Conservation (phyloP, 129 eudicot species). For the Mikania micrantha region DNA sequence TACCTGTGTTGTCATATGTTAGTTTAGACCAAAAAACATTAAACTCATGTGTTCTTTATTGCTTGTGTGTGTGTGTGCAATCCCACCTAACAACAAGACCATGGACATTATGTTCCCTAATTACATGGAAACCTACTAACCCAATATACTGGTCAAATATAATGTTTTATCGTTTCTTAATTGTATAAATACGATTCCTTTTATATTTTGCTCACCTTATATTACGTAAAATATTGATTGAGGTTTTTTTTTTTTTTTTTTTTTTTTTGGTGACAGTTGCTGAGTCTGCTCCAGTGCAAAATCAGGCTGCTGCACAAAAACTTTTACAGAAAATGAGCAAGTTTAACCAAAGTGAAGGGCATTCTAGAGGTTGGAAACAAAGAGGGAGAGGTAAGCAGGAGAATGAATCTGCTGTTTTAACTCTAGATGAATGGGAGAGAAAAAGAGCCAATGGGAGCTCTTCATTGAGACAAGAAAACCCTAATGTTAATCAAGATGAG, state of each 20-base stretch:
- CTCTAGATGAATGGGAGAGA: conserved; percentile 89
- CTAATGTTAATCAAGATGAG: conserved; percentile 55
- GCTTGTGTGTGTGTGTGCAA: no score
- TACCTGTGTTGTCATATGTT: no score
- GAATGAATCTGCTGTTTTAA: conserved; percentile 51
- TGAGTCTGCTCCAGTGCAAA: conserved; percentile 67
- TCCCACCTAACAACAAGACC: no score
- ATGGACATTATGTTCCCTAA: no score
- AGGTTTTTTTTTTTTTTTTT: conserved; percentile 1
- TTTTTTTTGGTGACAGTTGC: conserved; percentile 37
- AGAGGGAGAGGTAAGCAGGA: conserved; percentile 49
- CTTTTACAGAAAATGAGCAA: conserved; percentile 72
- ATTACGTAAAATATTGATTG: background rate
- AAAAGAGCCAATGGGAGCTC: conserved; percentile 46
- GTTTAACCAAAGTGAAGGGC: conserved; percentile 34
- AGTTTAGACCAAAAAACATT: no score
- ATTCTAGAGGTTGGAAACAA: conserved; percentile 51
- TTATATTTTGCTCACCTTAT: background rate
- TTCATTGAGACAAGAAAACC: conserved; percentile 30
- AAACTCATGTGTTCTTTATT: no score
- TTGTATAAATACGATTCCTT: background rate
- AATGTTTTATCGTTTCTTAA: background rate
- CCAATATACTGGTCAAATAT: conserved; percentile 5
- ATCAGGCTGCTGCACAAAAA: conserved; percentile 92
- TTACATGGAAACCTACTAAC: background rate